phyloP scores from a whole-genome alignment of 441 rosid species.

The Croton laevigatus region DNA sequence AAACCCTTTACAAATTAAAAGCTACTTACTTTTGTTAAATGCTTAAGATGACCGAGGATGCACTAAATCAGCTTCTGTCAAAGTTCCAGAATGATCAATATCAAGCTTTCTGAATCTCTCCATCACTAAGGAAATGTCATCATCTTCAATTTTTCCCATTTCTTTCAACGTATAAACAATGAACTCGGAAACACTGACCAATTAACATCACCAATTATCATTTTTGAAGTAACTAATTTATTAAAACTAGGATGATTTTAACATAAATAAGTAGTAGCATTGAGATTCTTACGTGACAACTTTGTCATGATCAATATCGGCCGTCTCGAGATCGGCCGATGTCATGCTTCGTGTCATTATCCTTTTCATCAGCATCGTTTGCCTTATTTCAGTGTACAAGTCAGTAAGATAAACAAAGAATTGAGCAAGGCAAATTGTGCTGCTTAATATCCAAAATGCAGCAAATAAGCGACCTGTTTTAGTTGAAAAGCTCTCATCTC shows the following conservation, averaged over 20 bases:
- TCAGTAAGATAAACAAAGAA: conserved; percentile 51
- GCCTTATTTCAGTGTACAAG: conserved; percentile 41
- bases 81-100: conserved; percentile 51
- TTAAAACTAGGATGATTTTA: too few species aligned
- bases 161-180: conserved; percentile 47
- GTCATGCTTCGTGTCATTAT: conserved; percentile 36
- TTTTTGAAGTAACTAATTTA: too few species aligned
- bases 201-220: conserved; percentile 6
- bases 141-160: conserved; percentile 64
- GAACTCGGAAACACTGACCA: conserved; percentile 60
- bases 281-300: conserved; percentile 38
- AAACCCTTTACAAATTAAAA: too few species aligned
- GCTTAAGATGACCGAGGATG: conserved; percentile 28
- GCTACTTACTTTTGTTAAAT: too few species aligned
- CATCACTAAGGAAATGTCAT: conserved; percentile 46
- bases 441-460: conserved; percentile 50
- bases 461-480: conserved; percentile 45
- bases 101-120: conserved; percentile 59
- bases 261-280: too few species aligned
- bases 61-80: conserved; percentile 43
- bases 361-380: conserved; percentile 32
- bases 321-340: conserved; percentile 45
- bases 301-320: conserved; percentile 50
- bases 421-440: conserved; percentile 49
- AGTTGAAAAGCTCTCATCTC: conserved; percentile 55